Base-by-base conservation (phyloP, 2,329 filamentous ascomycete species). In the Neonectria neomacrospora region DNA sequence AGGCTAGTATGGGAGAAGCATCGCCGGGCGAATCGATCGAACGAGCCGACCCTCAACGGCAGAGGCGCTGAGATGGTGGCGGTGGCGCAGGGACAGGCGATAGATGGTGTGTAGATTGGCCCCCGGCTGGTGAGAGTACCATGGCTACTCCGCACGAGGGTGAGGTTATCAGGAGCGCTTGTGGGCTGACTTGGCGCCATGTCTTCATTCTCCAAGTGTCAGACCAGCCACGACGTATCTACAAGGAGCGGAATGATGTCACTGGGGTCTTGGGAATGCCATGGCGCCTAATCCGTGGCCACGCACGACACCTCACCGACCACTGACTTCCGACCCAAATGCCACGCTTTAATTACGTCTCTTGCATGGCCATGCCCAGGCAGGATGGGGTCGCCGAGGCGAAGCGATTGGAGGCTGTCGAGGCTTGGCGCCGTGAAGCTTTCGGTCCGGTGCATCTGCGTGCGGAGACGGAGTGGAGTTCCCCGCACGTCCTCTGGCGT, bases 41-140 rank as follows among this genome's bases (percentile, higher is more conserved):
- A 39, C 45, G 42, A 45, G 50, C 52, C 51, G 41, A 45, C 22
- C 10, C 32, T 32, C 11, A 26, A 23, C 52, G 44, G 44, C 34
- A 51, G 42, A 61, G 58, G 42, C 51, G 44, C 51, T 39, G 58
- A 55, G 58, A 55, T 54, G n/a, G 51, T 61, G 32, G 50, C 51
- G 14, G 52, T 37, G 52, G 37, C 53, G 44, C 26, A 20, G 22
- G 51, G 37, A 28, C 9, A 41, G 34, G 37, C 11, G 12, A 23
- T 23, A 12, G 11, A 20, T 42, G 22, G 52, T 42, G n/a, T n/a
- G n/a, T n/a, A n/a, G n/a, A n/a, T n/a, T n/a, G n/a, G n/a, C n/a
- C n/a, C 20, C 22, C 7, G 8, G 20, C 1, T 44, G 11, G 7
- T 34, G 14, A 34, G n/a, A 18, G 50, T 41, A n/a, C n/a, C n/a